Evolutionary conservation across 2,329 filamentous ascomycete genomes (phyloP).

Genomic region (Capronia epimyces): DNA sequence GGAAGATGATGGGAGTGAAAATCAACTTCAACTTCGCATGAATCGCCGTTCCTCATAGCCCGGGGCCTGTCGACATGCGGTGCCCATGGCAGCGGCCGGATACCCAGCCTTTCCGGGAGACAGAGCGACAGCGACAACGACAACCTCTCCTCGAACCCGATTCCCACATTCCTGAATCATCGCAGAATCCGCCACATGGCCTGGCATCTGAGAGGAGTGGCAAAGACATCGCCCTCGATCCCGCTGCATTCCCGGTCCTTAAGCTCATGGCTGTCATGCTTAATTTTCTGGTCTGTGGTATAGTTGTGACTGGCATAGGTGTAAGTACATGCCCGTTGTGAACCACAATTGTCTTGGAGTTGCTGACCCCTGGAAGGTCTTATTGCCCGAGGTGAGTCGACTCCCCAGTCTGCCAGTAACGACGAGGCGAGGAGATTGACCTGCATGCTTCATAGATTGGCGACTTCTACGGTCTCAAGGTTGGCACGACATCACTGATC

Average conservation of each 20-base stretch:
- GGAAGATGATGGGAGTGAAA: no score
- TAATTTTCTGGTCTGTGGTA: background rate
- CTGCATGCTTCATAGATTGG: background rate
- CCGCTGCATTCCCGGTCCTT: background rate
- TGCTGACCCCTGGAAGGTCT: background rate
- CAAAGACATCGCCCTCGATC: background rate
- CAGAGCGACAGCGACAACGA: background rate
- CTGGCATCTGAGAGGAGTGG: no score
- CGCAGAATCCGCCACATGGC: no score
- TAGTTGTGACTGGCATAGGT: background rate
- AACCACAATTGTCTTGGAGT: background rate
- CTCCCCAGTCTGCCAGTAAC: background rate
- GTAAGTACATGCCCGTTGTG: background rate
- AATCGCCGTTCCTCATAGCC: background rate
- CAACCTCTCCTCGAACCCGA: background rate
- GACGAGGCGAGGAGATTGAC: background rate
- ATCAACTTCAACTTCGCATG: background rate
- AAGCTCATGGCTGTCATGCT: background rate
- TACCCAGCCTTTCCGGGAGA: background rate
- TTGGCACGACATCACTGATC: constrained; percentile 42
- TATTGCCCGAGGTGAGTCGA: background rate
- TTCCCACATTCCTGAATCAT: background rate
- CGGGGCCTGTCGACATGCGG: background rate
- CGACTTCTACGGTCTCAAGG: constrained; percentile 39
- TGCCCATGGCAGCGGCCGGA: background rate